Evolutionary conservation across 2,329 filamentous ascomycete genomes (phyloP).

Genomic region (Ilyonectria mors-panacis): DNA sequence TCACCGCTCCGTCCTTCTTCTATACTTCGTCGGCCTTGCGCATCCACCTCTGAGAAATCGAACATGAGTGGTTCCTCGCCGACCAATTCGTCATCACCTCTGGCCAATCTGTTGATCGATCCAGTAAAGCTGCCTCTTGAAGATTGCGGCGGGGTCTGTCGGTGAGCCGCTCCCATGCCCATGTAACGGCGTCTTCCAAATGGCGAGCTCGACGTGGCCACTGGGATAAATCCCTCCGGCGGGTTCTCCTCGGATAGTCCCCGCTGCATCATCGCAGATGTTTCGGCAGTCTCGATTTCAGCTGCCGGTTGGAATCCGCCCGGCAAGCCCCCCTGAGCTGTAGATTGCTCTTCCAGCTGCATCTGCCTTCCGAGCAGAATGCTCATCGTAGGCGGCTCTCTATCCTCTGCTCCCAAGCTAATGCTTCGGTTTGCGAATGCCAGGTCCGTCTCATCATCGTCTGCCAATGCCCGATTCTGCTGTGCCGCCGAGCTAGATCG

Average conservation of each 20-base stretch:
- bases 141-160: slow-evolving; percentile 61
- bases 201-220: slow-evolving; percentile 60
- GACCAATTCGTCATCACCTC: slow-evolving; percentile 64
- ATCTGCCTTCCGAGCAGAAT: slow-evolving; percentile 67
- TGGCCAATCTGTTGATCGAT: slow-evolving; percentile 55
- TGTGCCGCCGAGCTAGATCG: slow-evolving; percentile 80
- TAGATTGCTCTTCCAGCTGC: slow-evolving; percentile 53
- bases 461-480: slow-evolving; percentile 67
- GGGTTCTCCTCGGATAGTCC: slow-evolving; percentile 63
- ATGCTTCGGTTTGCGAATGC: slow-evolving; percentile 77
- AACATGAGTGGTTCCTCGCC: slow-evolving; percentile 81
- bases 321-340: slow-evolving; percentile 39
- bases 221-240: slow-evolving; percentile 60
- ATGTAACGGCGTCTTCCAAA: slow-evolving; percentile 64
- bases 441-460: slow-evolving; percentile 74
- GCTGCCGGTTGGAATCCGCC: slow-evolving; percentile 59
- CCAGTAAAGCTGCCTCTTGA: slow-evolving; percentile 63
- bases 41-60: slow-evolving; percentile 80
- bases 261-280: slow-evolving; percentile 58
- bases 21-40: slow-evolving; percentile 70
- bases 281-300: slow-evolving; percentile 57
- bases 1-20: slow-evolving; percentile 65
- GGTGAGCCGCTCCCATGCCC: slow-evolving; percentile 56
- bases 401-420: slow-evolving; percentile 76
- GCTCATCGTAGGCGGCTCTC: slow-evolving; percentile 76